phyloP scores from a whole-genome alignment of 2,329 filamentous ascomycete genomes.

The Claviceps capensis region DNA sequence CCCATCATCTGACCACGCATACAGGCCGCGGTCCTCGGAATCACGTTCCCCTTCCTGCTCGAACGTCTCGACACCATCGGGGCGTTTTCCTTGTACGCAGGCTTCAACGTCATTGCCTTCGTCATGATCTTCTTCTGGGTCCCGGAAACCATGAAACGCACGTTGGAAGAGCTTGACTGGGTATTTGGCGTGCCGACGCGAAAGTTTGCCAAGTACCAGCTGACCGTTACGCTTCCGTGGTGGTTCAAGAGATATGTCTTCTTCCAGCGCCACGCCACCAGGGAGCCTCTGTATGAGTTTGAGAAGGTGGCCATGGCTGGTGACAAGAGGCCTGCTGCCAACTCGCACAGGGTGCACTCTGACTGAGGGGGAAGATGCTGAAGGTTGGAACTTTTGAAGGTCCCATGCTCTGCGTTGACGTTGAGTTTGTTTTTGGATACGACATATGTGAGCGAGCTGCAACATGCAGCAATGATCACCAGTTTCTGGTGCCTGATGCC shows the following conservation, averaged over 20 bases:
- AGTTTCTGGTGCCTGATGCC: no score
- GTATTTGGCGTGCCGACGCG: constrained; percentile 33
- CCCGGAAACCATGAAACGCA: constrained; percentile 41
- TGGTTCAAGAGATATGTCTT: constrained; percentile 20
- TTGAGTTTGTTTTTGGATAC: no score
- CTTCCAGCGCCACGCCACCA: constrained; percentile 17
- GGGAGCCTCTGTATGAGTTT: constrained; percentile 24
- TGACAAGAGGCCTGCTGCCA: not conserved
- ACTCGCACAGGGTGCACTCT: constrained; percentile 1
- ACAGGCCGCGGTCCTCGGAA: constrained; percentile 30
- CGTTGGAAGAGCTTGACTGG: constrained; percentile 36
- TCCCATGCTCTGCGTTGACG: no score
- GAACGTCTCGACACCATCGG: constrained; percentile 19
- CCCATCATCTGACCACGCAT: not conserved
- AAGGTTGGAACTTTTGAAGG: no score
- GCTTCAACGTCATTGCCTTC: constrained; percentile 39
- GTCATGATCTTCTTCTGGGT: constrained; percentile 37
- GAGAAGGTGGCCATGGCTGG: constrained; percentile 12
- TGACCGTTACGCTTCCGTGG: constrained; percentile 19
- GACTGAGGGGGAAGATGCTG: not conserved
- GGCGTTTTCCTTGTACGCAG: constrained; percentile 37
- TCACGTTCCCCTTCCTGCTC: constrained; percentile 38
- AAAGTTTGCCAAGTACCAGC: constrained; percentile 28
- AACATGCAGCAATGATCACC: no score
- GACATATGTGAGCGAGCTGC: no score